Evolutionary conservation across 495 filamentous ascomycete species (phyloP), one percentile per base, ranked within the genome.

Genomic region (Aspergillus panamensis): DNA sequence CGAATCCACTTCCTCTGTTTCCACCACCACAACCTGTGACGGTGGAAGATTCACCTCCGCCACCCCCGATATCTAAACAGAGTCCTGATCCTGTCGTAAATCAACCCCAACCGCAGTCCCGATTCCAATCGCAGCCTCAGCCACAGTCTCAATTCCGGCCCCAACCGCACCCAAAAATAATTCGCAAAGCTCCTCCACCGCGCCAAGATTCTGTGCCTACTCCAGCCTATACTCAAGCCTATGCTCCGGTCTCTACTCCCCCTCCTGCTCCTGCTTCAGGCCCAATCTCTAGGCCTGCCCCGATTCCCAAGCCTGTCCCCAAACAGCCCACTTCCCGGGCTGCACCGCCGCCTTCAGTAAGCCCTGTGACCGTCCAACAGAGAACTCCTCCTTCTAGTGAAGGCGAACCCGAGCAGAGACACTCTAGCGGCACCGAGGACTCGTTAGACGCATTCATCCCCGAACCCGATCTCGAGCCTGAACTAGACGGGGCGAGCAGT

Each of bases 391-490:
- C 62, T 8, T 56, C 57, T 2, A 66, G 59, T 50, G 63, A 62
- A 37, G 50, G 49, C 8, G 62, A 55, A 19, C 53, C 59, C 17
- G 62, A 61, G 37, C 55, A 53, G 42, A 51, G 45, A 33, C 44
- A 10, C 25, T 57, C 50, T 17, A 53, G 53, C n/a, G 58, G 49
- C 33, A 51, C 47, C 16, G 66, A 65, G 33, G 58, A 62, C 49
- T 69, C 70, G 7, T 45, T 74, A 25, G 74, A 75, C 57, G 69
- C 70, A 50, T 75, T 72, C 64, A 74, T 77, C 29, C 74, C 73
- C 4, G 73, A 76, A n/a, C 69, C 71, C 2, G 75, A 76, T n/a
- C 69, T 69, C 2, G 75, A 78, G 20, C 58, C 58, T 8, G 66
- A 64, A 40, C 40, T 62, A 8, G 50, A 62, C 30, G 63, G 55